These are phyloP conservation scores for Nemania abortiva DNA, from an alignment of 2,329 filamentous ascomycete species.

Conservation along the genomic window DNA sequence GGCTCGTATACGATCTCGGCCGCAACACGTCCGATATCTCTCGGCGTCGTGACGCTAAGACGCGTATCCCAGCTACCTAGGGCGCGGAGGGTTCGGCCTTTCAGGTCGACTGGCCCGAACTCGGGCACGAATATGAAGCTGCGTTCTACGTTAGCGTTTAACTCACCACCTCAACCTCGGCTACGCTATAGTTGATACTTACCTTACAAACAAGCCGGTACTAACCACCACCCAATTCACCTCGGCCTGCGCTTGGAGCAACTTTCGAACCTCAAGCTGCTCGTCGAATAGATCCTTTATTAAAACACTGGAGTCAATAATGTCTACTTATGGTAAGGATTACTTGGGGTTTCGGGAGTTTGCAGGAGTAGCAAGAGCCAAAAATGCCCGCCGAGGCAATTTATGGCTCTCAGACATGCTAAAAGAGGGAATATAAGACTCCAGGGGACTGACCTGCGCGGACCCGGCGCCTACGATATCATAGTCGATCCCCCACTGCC, in stretches of 20 bases:
- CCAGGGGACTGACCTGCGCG: no score
- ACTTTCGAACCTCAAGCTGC: constrained; percentile 69
- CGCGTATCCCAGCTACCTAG: constrained; percentile 71
- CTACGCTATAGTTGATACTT: background rate
- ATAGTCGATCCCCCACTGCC: constrained; percentile 82
- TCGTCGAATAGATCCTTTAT: constrained; percentile 76
- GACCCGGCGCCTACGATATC: constrained; percentile 70
- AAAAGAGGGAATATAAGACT: no score
- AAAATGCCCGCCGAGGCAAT: no score
- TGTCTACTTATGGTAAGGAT: no score
- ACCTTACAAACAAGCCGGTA: constrained; percentile 71
- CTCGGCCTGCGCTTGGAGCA: constrained; percentile 61
- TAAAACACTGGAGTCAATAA: no score
- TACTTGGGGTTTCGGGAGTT: no score
- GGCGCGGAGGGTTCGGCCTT: constrained; percentile 59
- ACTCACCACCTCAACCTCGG: background rate
- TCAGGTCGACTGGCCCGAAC: constrained; percentile 72
- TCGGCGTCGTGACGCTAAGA: constrained; percentile 72
- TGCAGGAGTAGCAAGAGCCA: no score
- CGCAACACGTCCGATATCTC: constrained; percentile 72
- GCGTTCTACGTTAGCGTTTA: constrained; percentile 52
- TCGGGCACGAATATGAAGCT: constrained; percentile 73
- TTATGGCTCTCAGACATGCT: no score
- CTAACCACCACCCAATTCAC: constrained; percentile 74
- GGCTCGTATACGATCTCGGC: constrained; percentile 66